Evolutionary conservation across 2,329 filamentous ascomycete species (phyloP).

Genomic region (Nakataea oryzae): DNA sequence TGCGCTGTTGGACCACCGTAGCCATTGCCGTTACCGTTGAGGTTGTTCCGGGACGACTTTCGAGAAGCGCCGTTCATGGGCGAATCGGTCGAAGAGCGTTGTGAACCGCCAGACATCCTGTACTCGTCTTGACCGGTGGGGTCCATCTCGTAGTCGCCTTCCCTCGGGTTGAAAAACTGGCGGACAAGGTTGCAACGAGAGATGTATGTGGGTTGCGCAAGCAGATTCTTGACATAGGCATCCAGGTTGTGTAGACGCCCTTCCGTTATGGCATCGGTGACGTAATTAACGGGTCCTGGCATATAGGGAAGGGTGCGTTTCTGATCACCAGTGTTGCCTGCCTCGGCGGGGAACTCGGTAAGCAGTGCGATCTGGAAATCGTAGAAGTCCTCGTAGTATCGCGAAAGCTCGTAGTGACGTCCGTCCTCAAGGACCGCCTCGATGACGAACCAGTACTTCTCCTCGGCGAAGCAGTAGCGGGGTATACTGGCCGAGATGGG

Average conservation of each 20-base stretch:
- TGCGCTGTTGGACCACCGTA: constrained; percentile 41
- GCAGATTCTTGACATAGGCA: constrained; percentile 86
- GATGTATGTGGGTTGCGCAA: constrained; percentile 77
- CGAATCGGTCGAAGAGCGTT: constrained; percentile 55
- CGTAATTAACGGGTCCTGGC: constrained; percentile 94
- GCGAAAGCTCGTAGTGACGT: constrained; percentile 81
- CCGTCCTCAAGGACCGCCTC: constrained; percentile 86
- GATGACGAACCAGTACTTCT: constrained; percentile 98
- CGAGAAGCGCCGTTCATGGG: constrained; percentile 48
- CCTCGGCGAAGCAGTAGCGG: constrained; percentile 88
- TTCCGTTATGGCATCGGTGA: constrained; percentile 95
- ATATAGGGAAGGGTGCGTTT: constrained; percentile 87
- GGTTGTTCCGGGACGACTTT: constrained; percentile 55
- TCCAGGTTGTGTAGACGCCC: constrained; percentile 87
- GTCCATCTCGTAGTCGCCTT: constrained; percentile 90
- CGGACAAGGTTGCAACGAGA: constrained; percentile 74
- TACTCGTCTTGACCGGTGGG: constrained; percentile 61
- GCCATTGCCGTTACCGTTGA: constrained; percentile 40
- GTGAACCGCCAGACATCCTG: constrained; percentile 60
- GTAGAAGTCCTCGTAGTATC: constrained; percentile 98
- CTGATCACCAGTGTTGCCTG: constrained; percentile 71
- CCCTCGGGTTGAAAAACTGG: constrained; percentile 80
- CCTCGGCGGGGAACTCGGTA: constrained; percentile 84
- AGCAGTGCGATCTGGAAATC: constrained; percentile 95
- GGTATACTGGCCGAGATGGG: constrained; percentile 80